Evolutionary conservation across 192 early-diverging fungal genomes (phyloP), one percentile per base, ranked within the genome.

Genomic region (Linnemannia elongata): DNA sequence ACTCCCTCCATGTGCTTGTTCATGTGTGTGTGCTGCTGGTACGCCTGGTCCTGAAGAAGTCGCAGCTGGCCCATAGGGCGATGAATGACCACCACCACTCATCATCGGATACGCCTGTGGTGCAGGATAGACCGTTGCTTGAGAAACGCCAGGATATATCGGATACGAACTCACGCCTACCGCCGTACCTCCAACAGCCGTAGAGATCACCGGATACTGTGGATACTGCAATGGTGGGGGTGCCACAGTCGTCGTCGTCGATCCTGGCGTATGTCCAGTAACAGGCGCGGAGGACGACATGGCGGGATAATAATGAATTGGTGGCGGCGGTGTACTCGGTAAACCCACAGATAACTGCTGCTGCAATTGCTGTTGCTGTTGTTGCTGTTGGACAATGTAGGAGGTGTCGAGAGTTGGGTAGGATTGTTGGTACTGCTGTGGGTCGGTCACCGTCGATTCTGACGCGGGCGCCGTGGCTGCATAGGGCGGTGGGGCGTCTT

Each of bases 401-500:
- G 80, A 80, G 7, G 70, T 72, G 20, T 81, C 47, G 45, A 75
- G 80, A 8, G 54, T 41, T 35, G 77, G 77, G 27, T 78, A 79
- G 15, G 68, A 52, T 7, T 70, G 80, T 4, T 69, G 80, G 30
- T 71, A 55, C 35, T 41, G 72, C 45, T 45, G 6, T 22, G n/a
- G 75, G 27, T 22, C 38, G 13, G n/a, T 24, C 17, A 30, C 70
- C 27, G 35, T 36, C 20, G 74, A 20, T 6, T 27, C 27, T 7
- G 17, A 57, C 4, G 70, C 52, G 8, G 79, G 69, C 0, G 81
- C 72, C n/a, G 75, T 78, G 1, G 82, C 63, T 63, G 74, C 77
- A 33, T 84, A 84, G 10, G 82, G 77, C 57, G 82, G 82, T 42
- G 82, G 82, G 5, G 82, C 74, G 18, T 75, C 82, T 20, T 75